Conservation (phyloP, 768 basidiomycete genomes). For the Mycena belliarum region DNA sequence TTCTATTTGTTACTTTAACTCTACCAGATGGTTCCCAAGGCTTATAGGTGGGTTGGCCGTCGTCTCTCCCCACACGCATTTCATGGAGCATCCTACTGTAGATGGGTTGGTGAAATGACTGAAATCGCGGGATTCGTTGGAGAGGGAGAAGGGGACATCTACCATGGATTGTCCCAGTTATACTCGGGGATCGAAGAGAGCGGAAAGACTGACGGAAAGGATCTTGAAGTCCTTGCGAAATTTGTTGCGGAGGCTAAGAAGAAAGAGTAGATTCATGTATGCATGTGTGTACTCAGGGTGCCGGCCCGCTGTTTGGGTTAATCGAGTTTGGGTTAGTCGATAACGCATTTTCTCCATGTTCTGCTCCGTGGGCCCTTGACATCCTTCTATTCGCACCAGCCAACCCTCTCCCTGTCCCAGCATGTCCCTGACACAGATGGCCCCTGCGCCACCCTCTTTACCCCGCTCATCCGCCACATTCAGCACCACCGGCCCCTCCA, state of each 20-base stretch:
- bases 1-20: not conserved
- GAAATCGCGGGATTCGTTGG: conserved; percentile 62
- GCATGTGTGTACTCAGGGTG: not conserved
- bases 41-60: conserved; percentile 51
- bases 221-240: conserved; percentile 39
- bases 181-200: conserved; percentile 47
- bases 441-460: conserved; percentile 15
- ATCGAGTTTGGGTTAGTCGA: not conserved
- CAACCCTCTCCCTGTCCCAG: not conserved
- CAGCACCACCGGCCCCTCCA: conserved; percentile 6
- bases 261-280: not conserved
- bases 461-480: conserved; percentile 20
- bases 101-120: conserved; percentile 65
- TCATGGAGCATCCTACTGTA: conserved; percentile 34
- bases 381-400: not conserved
- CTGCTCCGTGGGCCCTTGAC: not conserved
- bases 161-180: conserved; percentile 47
- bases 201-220: conserved; percentile 35
- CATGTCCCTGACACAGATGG: conserved; percentile 18
- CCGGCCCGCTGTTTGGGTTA: conserved; percentile 1
- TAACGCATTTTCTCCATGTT: not conserved
- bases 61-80: no score
- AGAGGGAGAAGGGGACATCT: conserved; percentile 43
- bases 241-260: conserved; percentile 50
- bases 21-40: conserved; percentile 54